These are phyloP conservation scores for Aurantiochytrium sp. DNA, from an alignment of 108 stramenopile species.

Conservation along the genomic window DNA sequence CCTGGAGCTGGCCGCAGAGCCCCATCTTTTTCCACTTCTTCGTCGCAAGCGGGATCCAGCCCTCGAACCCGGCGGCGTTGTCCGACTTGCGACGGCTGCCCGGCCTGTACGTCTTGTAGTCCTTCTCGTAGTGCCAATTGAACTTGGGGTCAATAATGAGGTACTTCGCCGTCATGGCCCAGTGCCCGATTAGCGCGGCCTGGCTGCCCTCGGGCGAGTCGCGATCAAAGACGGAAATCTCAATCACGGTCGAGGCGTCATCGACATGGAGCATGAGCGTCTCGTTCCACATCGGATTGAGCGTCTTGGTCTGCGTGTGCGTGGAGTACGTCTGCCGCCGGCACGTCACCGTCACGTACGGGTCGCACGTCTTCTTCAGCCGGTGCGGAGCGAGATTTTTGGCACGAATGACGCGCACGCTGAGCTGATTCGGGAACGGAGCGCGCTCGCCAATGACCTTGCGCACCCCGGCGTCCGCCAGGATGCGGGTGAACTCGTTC, in stretches of 20 bases:
- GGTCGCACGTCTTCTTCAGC: slow-evolving; percentile 29
- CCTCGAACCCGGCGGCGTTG: background rate
- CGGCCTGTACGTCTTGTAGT: slow-evolving; percentile 1
- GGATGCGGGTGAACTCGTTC: slow-evolving; percentile 7
- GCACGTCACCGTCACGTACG: background rate
- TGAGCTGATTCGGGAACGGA: slow-evolving; percentile 13
- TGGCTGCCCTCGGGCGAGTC: slow-evolving; percentile 3
- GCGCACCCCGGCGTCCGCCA: slow-evolving; percentile 1
- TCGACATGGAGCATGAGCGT: background rate
- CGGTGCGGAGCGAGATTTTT: slow-evolving; percentile 6
- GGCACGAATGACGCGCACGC: slow-evolving; percentile 1
- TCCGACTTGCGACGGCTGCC: background rate
- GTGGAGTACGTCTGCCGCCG: background rate
- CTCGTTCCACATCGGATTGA: slow-evolving; percentile 31
- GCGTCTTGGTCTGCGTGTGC: background rate
- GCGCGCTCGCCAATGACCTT: background rate
- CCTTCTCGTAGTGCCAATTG: slow-evolving; percentile 6
- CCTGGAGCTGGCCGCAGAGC: background rate
- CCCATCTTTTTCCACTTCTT: slow-evolving; percentile 26
- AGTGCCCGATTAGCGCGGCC: background rate
- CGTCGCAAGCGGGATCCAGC: background rate
- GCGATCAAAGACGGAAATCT: background rate
- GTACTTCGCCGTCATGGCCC: slow-evolving; percentile 22
- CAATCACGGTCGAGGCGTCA: background rate
- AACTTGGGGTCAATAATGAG: background rate